Base-by-base conservation (phyloP, 257 asterid genomes). In the Fraxinus quadrangulata region DNA sequence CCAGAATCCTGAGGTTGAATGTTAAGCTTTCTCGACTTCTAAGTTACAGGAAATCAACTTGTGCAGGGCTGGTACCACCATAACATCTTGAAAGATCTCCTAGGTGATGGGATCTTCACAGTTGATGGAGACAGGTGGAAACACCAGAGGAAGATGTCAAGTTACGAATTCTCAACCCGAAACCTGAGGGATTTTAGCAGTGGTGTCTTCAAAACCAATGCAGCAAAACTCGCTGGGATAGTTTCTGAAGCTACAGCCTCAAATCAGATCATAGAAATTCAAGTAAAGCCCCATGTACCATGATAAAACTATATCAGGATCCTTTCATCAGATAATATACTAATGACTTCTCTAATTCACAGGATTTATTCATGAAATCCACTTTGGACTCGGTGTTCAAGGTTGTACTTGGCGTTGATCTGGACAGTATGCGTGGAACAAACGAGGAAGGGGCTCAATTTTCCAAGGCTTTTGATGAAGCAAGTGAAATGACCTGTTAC, bases 331-430 rank as follows among this genome's bases (percentile, higher is more conserved):
- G 36, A 24, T 63, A 26, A 67, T 28, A 21, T 37, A 4, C 13
- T 71, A 33, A 59, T 67, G 49, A 24, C 17, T 80, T 63, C 69
- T 63, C 19, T 63, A 24, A 11, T 11, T 12, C 19, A 74, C 76
- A 84, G 90, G 89, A 84, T 69, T 65, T 90, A 71, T 80, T 86
- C 54, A 86, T 87, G 94, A 86, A 85, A 75, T 79, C 89, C 19
- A 84, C 92, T 17, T 80, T 83, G 82, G 92, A 89, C 74, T 85
- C 92, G 6, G 82, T 87, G 65, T 87, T 84, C 80, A 83, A 77
- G 87, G 90, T 87, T 67, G 92, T 86, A 17, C 84, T 85, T 47
- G 91, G 92, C 36, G 90, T 86, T 49, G 92, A 88, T 24, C 83
- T 90, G 51, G 81, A 90, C 81, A 84, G 86, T 76, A 82, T 88